Evolutionary conservation across 495 filamentous ascomycete species (phyloP).

Genomic region (Astrocystis sublimbata): DNA sequence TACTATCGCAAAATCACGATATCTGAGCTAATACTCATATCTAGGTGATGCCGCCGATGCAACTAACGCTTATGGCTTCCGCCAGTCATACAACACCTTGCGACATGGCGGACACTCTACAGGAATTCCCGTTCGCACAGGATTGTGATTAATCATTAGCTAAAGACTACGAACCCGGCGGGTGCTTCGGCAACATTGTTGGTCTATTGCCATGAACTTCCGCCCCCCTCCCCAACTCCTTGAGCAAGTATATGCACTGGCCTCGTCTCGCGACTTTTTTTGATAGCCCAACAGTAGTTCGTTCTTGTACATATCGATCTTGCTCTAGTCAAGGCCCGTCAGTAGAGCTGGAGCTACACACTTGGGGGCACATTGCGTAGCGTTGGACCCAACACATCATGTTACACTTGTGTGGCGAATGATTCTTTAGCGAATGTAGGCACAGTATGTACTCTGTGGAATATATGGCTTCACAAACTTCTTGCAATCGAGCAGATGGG

Average conservation of each 20-base stretch:
- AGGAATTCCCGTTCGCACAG: conserved; percentile 3
- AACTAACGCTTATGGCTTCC: conserved; percentile 10
- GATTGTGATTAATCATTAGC: conserved; percentile 18
- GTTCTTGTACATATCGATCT: no score
- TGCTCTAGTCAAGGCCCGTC: no score
- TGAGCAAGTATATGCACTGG: background rate
- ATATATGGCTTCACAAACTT: background rate
- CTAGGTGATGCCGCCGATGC: background rate
- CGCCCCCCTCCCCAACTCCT: background rate
- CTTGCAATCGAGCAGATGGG: background rate
- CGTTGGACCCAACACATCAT: background rate
- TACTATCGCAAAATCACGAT: conserved; percentile 12
- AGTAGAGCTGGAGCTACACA: background rate
- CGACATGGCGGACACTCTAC: conserved; percentile 1
- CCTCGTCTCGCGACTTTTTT: background rate
- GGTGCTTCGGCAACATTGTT: conserved; percentile 1
- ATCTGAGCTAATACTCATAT: background rate
- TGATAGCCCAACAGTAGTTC: no score
- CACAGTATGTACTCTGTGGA: conserved; percentile 3
- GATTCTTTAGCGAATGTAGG: background rate
- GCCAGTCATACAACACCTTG: conserved; percentile 1
- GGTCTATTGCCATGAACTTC: conserved; percentile 3
- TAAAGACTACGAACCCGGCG: conserved; percentile 7
- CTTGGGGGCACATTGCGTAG: conserved; percentile 1
- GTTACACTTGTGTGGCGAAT: conserved; percentile 15